Conservation (phyloP, 257 asterid genomes). For the Ilex asprella region DNA sequence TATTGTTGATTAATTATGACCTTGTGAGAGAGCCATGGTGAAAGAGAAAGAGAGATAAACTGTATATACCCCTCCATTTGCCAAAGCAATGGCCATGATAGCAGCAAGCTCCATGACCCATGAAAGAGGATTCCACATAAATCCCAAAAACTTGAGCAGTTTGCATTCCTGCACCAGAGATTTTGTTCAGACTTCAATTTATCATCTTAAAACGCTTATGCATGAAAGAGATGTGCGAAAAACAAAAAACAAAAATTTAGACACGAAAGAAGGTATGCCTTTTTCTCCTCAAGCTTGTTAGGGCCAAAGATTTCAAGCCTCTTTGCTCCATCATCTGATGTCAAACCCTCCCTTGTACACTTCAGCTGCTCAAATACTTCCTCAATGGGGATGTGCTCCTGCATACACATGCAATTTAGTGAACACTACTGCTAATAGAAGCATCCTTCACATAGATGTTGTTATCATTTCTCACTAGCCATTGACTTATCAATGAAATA, state of each 20-base stretch:
- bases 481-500: neutral
- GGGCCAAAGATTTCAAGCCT: conserved; percentile 66
- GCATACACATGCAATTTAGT: neutral
- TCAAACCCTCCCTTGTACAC: conserved; percentile 56
- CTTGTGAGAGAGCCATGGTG: no score
- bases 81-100: conserved; percentile 81
- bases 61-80: conserved; percentile 63
- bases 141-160: conserved; percentile 68
- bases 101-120: conserved; percentile 98
- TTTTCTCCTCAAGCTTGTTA: conserved; percentile 83
- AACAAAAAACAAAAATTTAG: neutral
- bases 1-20: no score
- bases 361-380: conserved; percentile 61
- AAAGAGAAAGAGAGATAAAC: neutral
- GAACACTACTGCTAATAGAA: neutral
- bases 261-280: conserved; percentile 1
- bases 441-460: neutral
- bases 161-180: conserved; percentile 38
- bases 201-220: no score
- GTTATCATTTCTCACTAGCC: no score
- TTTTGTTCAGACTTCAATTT: no score
- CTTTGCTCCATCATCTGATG: conserved; percentile 47
- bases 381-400: conserved; percentile 71
- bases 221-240: neutral
- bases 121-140: conserved; percentile 98